These are phyloP conservation scores for Anthoceros angustus DNA, from an alignment of 225 moss, liverwort and hornwort genomes.

Conservation along the genomic window DNA sequence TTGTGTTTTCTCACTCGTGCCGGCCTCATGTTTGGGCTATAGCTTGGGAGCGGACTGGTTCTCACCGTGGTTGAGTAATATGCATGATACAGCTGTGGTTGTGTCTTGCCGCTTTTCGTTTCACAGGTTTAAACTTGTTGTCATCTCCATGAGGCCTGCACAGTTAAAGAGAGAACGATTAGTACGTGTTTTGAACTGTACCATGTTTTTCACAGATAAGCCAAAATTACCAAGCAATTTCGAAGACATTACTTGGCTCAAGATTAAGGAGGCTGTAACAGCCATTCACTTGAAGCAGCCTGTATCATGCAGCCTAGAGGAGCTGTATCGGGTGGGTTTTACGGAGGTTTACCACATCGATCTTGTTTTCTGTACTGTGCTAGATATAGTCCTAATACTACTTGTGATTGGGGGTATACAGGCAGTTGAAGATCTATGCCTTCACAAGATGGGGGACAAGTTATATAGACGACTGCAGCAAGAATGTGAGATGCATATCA, in stretches of 20 bases:
- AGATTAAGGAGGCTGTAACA: slow-evolving; percentile 86
- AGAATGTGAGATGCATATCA: slow-evolving; percentile 88
- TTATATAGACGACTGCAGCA: slow-evolving; percentile 84
- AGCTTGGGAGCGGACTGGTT: too few relatives aligned
- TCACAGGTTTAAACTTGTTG: too few relatives aligned
- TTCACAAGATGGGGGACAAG: slow-evolving; percentile 97
- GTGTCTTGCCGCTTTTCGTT: too few relatives aligned
- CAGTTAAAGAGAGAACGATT: too few relatives aligned
- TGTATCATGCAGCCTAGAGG: slow-evolving; percentile 93
- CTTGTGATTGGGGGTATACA: slow-evolving; percentile 15
- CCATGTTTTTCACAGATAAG: slow-evolving; percentile 44
- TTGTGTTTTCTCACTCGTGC: too few relatives aligned
- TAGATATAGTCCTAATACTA: too few relatives aligned
- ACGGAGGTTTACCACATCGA: slow-evolving; percentile 4
- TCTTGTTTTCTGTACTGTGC: background rate
- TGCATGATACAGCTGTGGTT: too few relatives aligned
- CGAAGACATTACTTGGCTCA: slow-evolving; percentile 92
- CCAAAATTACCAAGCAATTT: slow-evolving; percentile 88
- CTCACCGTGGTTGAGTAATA: too few relatives aligned
- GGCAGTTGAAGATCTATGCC: slow-evolving; percentile 94
- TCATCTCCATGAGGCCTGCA: too few relatives aligned
- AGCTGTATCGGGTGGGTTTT: slow-evolving; percentile 58
- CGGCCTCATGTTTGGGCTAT: too few relatives aligned
- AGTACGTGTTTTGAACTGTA: too few relatives aligned
- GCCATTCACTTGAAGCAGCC: slow-evolving; percentile 96